Conservation (phyloP, 179 eudicot species). For the Beta corolliflora region DNA sequence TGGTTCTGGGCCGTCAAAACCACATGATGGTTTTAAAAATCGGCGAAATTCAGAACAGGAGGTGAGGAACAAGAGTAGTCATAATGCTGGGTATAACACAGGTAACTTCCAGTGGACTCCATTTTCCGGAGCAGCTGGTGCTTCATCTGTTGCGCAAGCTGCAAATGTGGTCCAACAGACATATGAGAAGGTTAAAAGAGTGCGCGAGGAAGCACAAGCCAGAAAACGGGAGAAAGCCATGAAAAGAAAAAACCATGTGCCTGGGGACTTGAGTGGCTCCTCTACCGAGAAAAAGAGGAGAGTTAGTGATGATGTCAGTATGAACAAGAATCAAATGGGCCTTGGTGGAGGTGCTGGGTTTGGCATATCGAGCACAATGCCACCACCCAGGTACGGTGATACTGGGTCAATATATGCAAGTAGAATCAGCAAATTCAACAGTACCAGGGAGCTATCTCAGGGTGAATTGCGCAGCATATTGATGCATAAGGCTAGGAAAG, state of each 20-base stretch:
- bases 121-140: conserved; percentile 54
- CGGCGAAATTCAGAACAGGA: conserved; percentile 36
- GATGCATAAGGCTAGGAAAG: conserved; percentile 60
- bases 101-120: conserved; percentile 65
- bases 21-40: conserved; percentile 32
- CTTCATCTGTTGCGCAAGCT: conserved; percentile 73
- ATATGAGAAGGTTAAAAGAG: conserved; percentile 80
- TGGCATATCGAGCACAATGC: conserved; percentile 18
- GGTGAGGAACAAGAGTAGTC: conserved; percentile 24
- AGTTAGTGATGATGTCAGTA: conserved; percentile 40
- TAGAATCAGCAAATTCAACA: conserved; percentile 29
- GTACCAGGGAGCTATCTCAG: conserved; percentile 43
- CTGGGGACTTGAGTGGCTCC: conserved; percentile 38
- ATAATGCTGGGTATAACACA: conserved; percentile 32
- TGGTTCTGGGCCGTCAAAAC: conserved; percentile 42
- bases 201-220: conserved; percentile 77
- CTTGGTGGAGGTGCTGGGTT: conserved; percentile 25
- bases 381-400: conserved; percentile 21
- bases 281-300: conserved; percentile 50
- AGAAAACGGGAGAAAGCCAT: conserved; percentile 58
- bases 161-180: conserved; percentile 82
- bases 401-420: conserved; percentile 23
- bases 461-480: conserved; percentile 52
- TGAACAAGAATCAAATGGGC: conserved; percentile 28
- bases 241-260: conserved; percentile 48